Evolutionary conservation across 2,329 filamentous ascomycete genomes (phyloP), one percentile per base, ranked within the genome.

Genomic region (Metarhizium album): DNA sequence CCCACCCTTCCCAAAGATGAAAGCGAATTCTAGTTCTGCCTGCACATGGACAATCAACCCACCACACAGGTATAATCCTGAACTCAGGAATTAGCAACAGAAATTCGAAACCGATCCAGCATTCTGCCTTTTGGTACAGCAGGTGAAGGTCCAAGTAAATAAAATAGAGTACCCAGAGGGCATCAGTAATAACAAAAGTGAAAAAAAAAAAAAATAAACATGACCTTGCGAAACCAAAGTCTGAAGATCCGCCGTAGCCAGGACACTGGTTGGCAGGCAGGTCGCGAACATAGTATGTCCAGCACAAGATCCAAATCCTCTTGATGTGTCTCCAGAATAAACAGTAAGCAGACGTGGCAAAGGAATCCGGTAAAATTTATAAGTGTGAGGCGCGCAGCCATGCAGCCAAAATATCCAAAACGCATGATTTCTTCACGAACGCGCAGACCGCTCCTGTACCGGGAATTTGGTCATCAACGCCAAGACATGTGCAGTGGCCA

Each of bases 21-120:
- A 2, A 31, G 4, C 16, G 18, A 40, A 18, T 8, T 11, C 16
- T 20, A 9, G 37, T 20, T 16, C 37, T 9, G 37, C 14, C n/a
- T n/a, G 16, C 37, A 22, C 33, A 35, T n/a, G n/a, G 11, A 20
- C 37, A 2, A 20, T 40, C n/a, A 18, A 18, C 37, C 37, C 37
- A 23, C 27, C 27, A 23, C 5, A 43, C 9, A 43, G 14, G 40
- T 43, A 43, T 43, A 42, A 43, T 23, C 20, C 40, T 13, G 37
- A 43, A 24, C 22, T n/a, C 8, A 4, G 24, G 24, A 43, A 9
- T 24, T 11, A 23, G 22, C 3, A 43, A 3, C 20, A 33, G 22
- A 42, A 14, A 29, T 18, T 48, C 31, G 42, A 52, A 46, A 23
- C 37, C 45, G 40, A 48, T 45, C 50, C 45, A 40, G 50, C 46